Evolutionary conservation across 768 basidiomycete species (phyloP), one percentile per base, ranked within the genome.

Genomic region (Boletus rubroflammeus): DNA sequence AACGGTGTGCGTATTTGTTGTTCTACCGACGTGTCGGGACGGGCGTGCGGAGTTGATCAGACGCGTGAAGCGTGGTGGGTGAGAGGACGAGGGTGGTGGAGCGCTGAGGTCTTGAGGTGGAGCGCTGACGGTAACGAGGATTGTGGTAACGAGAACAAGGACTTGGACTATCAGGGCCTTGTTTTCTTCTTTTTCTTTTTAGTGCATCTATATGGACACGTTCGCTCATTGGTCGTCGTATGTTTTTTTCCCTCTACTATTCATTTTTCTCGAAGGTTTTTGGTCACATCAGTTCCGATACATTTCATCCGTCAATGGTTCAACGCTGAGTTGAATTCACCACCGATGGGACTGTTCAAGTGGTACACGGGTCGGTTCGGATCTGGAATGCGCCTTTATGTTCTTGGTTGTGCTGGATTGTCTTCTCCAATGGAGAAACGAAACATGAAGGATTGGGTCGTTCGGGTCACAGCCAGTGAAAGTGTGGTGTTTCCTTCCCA

Each of bases 1-100:
- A 88, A 65, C 79, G 86, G 60, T 89, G 86, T 70, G 92, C 92
- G 25, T 97, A 95, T 73, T 68, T 97, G 67, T 73, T 94, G 69
- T 93, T 96, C 68, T 96, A 96, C 71, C 75, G 85, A 57, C 75
- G 87, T 58, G 64, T 90, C 39, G 72, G 76, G 42, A 23, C 38
- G 5, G 36, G 42, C 35, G 47, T 8, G 32, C 62, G 65, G 59
- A 64, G 52, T 39, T 59, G 58, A 63, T 2, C 17, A 7, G 15
- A 11, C 3, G 15, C 9, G 31, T 47, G 46, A 3, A 47, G 15
- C 1, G 14, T 29, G 29, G 19, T 29, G 44, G n/a, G n/a, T 8
- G 44, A 21, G 44, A n/a, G n/a, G 3, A 7, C 7, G 36, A 3
- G 7, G 11, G 45, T 31, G 38, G 40, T 39, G 9, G 13, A 6